phyloP scores from a whole-genome alignment of 2,329 filamentous ascomycete genomes.

The Tetracladium maxilliforme region DNA sequence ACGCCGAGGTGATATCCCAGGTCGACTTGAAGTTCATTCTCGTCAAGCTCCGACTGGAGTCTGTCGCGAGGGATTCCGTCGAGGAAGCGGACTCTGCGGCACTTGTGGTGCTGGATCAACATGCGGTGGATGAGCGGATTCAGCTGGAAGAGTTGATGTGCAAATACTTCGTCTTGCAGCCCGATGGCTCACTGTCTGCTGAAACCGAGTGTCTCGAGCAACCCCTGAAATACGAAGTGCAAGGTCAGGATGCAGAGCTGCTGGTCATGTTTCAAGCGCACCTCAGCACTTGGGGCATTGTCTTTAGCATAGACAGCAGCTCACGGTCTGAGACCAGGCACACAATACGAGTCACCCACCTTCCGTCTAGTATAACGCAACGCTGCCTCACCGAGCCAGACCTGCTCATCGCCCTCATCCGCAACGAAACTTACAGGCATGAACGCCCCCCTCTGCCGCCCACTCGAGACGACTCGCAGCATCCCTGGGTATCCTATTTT shows the following conservation, averaged over 20 bases:
- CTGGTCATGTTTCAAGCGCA: too few species aligned
- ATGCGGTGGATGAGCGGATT: slow-evolving; percentile 83
- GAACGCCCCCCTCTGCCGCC: too few species aligned
- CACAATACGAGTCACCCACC: too few species aligned
- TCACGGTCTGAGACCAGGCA: too few species aligned
- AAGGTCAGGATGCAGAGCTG: too few species aligned
- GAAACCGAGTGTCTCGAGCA: too few species aligned
- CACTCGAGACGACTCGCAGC: slow-evolving; percentile 29
- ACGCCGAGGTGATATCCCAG: slow-evolving; percentile 59
- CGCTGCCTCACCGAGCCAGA: slow-evolving; percentile 60
- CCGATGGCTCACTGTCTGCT: too few species aligned
- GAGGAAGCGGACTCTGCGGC: slow-evolving; percentile 6
- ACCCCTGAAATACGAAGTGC: too few species aligned
- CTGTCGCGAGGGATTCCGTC: neutral
- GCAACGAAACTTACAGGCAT: slow-evolving; percentile 57
- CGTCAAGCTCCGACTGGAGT: slow-evolving; percentile 23
- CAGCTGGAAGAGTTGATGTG: slow-evolving; percentile 65
- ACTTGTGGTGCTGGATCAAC: slow-evolving; percentile 63
- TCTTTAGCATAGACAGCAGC: too few species aligned
- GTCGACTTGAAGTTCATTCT: slow-evolving; percentile 87
- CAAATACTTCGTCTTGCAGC: too few species aligned
- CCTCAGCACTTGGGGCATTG: too few species aligned
- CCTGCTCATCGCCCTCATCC: slow-evolving; percentile 58
- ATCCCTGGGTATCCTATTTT: slow-evolving; percentile 44
- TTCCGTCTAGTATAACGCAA: slow-evolving; percentile 63